A percentile compares a stretch with the other conserved stretches of the same genome.
Conservation (phyloP, 306 rosid species). For the Lathyrus tuberosus region DNA sequence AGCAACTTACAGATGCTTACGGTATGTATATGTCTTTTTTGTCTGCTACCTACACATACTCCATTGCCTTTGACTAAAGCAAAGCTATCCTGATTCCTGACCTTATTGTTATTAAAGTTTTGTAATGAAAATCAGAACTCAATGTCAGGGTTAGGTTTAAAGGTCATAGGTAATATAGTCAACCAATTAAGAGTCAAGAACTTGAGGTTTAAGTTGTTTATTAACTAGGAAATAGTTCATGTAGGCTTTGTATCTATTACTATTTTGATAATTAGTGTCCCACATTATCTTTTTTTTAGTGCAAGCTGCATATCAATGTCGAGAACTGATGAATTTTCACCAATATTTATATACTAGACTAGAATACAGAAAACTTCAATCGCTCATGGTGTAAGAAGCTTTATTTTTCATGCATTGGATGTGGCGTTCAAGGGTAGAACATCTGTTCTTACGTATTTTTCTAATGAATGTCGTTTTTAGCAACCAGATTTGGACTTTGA, state of each 20-base stretch:
- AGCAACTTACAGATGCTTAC: constrained; percentile 68
- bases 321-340: background rate
- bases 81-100: background rate
- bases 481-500: background rate
- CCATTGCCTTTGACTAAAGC: background rate
- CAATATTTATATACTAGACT: background rate
- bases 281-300: constrained; percentile 8
- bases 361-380: background rate
- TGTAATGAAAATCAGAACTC: background rate
- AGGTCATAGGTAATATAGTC: background rate
- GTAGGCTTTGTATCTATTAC: constrained; percentile 23
- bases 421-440: constrained; percentile 5
- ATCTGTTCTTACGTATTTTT: background rate
- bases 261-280: constrained; percentile 6
- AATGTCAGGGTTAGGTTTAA: background rate
- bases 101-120: background rate
- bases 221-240: constrained; percentile 1
- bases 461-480: background rate
- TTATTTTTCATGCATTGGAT: background rate
- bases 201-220: background rate
- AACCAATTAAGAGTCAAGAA: background rate
- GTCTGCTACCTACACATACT: background rate
- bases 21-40: constrained; percentile 47
- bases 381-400: background rate
- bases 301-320: background rate